phyloP scores from a whole-genome alignment of 2,329 filamentous ascomycete species.

The Xylaria hypoxylon region DNA sequence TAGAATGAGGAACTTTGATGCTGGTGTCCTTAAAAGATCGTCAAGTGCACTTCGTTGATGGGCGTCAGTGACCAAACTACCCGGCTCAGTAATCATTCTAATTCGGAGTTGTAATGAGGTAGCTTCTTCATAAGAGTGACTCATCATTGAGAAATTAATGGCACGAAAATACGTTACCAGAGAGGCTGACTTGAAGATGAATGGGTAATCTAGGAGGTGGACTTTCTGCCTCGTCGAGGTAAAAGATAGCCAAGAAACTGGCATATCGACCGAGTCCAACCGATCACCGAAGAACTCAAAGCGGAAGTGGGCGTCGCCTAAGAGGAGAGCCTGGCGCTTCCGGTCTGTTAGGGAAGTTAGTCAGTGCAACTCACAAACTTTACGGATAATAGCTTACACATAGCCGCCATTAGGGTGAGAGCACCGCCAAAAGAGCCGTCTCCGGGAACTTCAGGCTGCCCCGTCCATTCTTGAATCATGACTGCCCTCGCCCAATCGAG shows the following conservation, averaged over 20 bases:
- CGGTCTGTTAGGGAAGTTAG: constrained; percentile 61
- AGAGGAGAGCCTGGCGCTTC: constrained; percentile 70
- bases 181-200: constrained; percentile 78
- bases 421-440: constrained; percentile 82
- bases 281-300: constrained; percentile 81
- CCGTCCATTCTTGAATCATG: constrained; percentile 84
- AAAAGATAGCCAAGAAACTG: constrained; percentile 76
- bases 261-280: constrained; percentile 79
- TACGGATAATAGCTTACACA: constrained; percentile 68
- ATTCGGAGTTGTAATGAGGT: constrained; percentile 68
- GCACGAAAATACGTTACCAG: constrained; percentile 87
- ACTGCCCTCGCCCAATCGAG: constrained; percentile 81
- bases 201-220: constrained; percentile 84
- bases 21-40: constrained; percentile 73
- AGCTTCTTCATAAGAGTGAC: constrained; percentile 78
- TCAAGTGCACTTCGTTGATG: constrained; percentile 72
- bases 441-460: constrained; percentile 74
- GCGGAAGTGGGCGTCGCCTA: constrained; percentile 77
- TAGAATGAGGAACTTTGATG: constrained; percentile 77
- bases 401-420: constrained; percentile 75
- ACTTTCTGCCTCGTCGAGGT: constrained; percentile 70
- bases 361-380: constrained; percentile 38
- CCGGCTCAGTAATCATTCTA: constrained; percentile 65
- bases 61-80: constrained; percentile 65
- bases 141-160: constrained; percentile 90